Percentiles rank a stretch among this genome's conserved stretches.
These are phyloP conservation scores for Sapria himalayana DNA, from an alignment of 345 rosid genomes.

Conservation along the genomic window DNA sequence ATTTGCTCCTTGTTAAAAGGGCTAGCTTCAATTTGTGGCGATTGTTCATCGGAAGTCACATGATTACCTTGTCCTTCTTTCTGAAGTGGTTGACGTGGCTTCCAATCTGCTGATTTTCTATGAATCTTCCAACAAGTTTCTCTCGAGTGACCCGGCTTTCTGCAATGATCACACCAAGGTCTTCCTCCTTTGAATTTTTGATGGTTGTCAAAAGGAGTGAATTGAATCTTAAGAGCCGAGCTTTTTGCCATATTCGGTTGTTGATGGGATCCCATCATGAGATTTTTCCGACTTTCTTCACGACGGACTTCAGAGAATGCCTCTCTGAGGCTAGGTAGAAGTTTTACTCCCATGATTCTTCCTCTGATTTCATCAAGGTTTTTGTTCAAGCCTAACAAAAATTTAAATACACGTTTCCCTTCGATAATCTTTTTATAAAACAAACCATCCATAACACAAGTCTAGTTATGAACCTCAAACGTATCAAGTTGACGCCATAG, in stretches of 20 bases:
- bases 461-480: too few species aligned
- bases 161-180: not conserved
- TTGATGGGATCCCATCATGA: not conserved
- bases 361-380: not conserved
- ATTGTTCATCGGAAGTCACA: not conserved
- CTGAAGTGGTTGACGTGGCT: not conserved
- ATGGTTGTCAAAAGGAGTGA: not conserved
- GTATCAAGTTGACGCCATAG: too few species aligned
- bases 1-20: not conserved
- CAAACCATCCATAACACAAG: too few species aligned
- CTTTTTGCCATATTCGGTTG: not conserved
- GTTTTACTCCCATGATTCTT: not conserved
- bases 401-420: too few species aligned
- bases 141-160: not conserved
- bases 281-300: not conserved
- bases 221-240: not conserved
- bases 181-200: not conserved
- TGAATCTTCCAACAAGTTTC: too few species aligned
- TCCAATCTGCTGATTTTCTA: too few species aligned
- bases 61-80: not conserved
- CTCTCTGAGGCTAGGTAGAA: not conserved
- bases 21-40: not conserved
- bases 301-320: not conserved
- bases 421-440: too few species aligned
- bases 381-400: too few species aligned